Evolutionary conservation across 2,329 filamentous ascomycete species (phyloP).

Genomic region (Neopestalotiopsis sp.): DNA sequence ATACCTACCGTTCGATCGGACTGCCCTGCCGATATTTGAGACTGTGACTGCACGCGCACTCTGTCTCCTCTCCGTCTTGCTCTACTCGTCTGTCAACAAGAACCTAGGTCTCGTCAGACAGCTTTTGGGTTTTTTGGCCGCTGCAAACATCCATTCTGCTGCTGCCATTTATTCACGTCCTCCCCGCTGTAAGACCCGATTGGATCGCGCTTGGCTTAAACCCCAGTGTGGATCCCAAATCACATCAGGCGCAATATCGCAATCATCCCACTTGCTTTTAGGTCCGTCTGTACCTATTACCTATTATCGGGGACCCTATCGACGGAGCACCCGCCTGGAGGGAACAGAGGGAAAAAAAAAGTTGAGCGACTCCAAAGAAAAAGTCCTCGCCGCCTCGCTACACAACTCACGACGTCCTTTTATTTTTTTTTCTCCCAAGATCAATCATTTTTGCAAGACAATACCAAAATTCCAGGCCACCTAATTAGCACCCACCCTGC

Average conservation of each 20-base stretch:
- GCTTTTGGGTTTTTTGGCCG: not conserved
- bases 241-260: constrained; percentile 17
- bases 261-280: constrained; percentile 9
- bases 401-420: not conserved
- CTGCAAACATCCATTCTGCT: not conserved
- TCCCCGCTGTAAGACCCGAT: constrained; percentile 18
- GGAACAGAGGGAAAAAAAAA: not conserved
- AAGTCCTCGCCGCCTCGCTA: not conserved
- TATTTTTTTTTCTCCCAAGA: not conserved
- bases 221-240: constrained; percentile 21
- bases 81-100: not conserved
- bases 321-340: not conserved
- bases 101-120: not conserved
- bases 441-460: not conserved
- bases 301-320: not conserved
- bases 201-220: constrained; percentile 13
- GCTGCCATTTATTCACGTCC: constrained; percentile 15
- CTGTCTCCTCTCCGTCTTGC: not conserved
- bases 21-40: not conserved
- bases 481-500: not conserved
- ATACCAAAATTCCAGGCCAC: not conserved
- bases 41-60: not conserved
- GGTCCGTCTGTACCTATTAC: not conserved
- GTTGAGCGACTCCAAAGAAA: not conserved
- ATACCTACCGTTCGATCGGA: not conserved